Conservation (phyloP, 345 rosid genomes). For the Moringa oleifera region DNA sequence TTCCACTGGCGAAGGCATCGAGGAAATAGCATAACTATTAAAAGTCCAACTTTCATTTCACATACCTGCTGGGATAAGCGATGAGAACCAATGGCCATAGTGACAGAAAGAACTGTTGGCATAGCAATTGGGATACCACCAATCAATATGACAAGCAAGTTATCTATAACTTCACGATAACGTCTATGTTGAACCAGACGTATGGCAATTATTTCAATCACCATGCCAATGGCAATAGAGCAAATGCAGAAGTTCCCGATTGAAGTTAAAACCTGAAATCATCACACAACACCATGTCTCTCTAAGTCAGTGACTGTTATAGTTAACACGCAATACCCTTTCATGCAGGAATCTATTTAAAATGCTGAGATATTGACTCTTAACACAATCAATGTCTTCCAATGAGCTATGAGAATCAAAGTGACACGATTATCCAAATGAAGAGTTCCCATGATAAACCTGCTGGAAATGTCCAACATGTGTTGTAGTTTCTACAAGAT, state of each 20-base stretch:
- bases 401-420: neutral
- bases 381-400: neutral
- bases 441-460: conserved; percentile 30
- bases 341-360: neutral
- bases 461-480: conserved; percentile 90
- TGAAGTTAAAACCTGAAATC: conserved; percentile 65
- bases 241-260: conserved; percentile 97
- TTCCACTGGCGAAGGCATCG: neutral
- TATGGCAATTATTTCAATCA: conserved; percentile 57
- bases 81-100: conserved; percentile 93
- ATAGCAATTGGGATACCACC: conserved; percentile 99
- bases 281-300: conserved; percentile 5
- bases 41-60: neutral
- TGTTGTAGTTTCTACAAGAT: conserved; percentile 81
- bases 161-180: conserved; percentile 73
- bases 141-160: conserved; percentile 76
- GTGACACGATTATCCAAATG: neutral
- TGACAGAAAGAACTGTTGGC: conserved; percentile 97
- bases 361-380: neutral
- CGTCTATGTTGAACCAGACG: conserved; percentile 41
- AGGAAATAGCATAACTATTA: conserved; percentile 1
- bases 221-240: conserved; percentile 82
- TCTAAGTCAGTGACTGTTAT: neutral
- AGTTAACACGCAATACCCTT: neutral
- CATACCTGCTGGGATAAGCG: conserved; percentile 74